Conservation (phyloP, 225 moss, liverwort and hornwort genomes). For the Antitrichia curtipendula region DNA sequence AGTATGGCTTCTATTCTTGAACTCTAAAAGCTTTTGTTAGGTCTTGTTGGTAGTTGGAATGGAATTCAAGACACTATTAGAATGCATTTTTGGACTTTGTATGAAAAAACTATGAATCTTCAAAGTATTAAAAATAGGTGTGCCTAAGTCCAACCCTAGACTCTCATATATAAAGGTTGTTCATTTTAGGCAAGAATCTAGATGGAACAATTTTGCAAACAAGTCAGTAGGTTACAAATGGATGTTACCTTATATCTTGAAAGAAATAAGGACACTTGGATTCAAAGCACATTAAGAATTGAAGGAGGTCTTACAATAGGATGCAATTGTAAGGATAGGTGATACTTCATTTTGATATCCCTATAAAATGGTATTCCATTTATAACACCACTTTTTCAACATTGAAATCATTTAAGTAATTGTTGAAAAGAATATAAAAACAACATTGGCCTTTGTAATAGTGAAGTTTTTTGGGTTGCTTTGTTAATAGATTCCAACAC, state of each 20-base stretch:
- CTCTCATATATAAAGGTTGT: neutral
- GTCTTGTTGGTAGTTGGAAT: neutral
- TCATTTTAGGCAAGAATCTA: neutral
- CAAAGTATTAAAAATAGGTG: neutral
- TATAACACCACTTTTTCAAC: neutral
- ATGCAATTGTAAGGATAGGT: neutral
- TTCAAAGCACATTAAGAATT: neutral
- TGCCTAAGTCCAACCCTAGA: accelerated
- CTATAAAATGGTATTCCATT: neutral
- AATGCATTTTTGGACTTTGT: neutral
- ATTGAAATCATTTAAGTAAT: neutral
- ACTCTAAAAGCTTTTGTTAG: neutral
- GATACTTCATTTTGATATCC: neutral
- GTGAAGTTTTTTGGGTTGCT: neutral
- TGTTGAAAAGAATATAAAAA: neutral
- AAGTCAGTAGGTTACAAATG: neutral
- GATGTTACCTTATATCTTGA: neutral
- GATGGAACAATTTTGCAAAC: neutral
- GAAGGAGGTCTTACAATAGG: neutral
- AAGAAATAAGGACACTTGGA: neutral
- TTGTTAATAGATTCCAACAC: neutral
- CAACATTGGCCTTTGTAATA: neutral
- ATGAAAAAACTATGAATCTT: neutral
- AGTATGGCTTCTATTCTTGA: neutral
- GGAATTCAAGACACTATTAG: neutral